Base-by-base conservation (phyloP, 441 rosid genomes). In the Gossypium davidsonii region DNA sequence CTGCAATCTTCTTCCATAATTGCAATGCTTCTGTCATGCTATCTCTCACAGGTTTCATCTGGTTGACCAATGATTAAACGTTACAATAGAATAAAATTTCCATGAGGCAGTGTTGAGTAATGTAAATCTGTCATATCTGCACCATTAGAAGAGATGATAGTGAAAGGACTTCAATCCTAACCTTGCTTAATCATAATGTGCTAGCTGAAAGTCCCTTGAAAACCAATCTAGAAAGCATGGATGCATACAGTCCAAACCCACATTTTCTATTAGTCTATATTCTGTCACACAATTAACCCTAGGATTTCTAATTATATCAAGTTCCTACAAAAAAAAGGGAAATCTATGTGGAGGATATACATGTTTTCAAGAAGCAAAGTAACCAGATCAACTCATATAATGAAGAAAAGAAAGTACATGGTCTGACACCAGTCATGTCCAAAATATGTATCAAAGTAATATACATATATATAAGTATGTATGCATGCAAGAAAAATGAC, bases 1-100 rank as follows among this genome's bases (percentile, higher is more conserved):
- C 97, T n/a, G 89, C 83, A 67, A 89, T 82, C 74, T 89, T 87
- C 86, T 90, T 91, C 99, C 98, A 96, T 64, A 87, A 71, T 72
- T 89, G 97, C 89, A 93, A 77, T 62, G 99, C 98, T 82, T 96
- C 99, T 60, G 85, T 86, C 87, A 96, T 86, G 80, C 96, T 89
- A 76, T 95, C 99, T 82, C 98, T 93, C 34, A 82, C 99, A 18
- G 98, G 98, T 76, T 95, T 95, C 69, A 95, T 90, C 99, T 95
- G 88, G 76, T 74, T 76, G 74, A 72, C 76, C 77, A 78, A 69
- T 26, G 34, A 66, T 57, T 77, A 58, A 77, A 71, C 42, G 39
- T 67, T 46, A 67, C 17, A 46, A 71, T 31, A 63, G 4, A 64
- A 57, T 39, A 17, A 11, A 69, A 49, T 14, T 34, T 64, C 69